phyloP scores from a whole-genome alignment of 2,329 filamentous ascomycete species.

The Sporothrix humicola region DNA sequence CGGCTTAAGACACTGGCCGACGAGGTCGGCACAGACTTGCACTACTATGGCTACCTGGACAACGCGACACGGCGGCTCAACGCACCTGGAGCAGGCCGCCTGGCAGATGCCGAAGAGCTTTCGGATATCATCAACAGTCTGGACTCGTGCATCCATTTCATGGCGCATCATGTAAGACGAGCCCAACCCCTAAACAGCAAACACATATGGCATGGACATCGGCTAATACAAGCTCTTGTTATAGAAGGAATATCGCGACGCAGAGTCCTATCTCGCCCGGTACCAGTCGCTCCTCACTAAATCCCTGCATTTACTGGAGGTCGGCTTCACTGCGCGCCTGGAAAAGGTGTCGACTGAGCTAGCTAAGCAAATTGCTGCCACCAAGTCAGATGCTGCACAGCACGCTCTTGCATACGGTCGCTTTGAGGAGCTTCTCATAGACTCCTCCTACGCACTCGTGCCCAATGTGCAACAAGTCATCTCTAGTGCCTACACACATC shows the following conservation, averaged over 20 bases:
- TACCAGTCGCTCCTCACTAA: conserved; percentile 81
- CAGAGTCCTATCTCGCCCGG: conserved; percentile 83
- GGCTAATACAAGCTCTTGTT: not conserved
- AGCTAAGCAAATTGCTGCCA: conserved; percentile 58
- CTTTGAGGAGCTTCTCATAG: conserved; percentile 63
- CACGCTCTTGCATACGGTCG: conserved; percentile 66
- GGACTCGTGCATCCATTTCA: conserved; percentile 90
- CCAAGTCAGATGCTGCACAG: conserved; percentile 63
- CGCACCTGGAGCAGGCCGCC: conserved; percentile 83
- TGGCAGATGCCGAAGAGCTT: conserved; percentile 85
- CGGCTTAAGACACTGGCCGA: conserved; percentile 79
- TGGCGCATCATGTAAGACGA: conserved; percentile 76
- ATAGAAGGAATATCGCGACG: conserved; percentile 82
- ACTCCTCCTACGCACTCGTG: conserved; percentile 59
- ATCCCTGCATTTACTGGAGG: conserved; percentile 65
- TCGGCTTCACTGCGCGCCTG: conserved; percentile 59
- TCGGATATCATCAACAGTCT: conserved; percentile 85
- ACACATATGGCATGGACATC: no score
- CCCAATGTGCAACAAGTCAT: conserved; percentile 62
- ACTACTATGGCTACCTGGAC: conserved; percentile 93
- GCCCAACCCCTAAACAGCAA: not conserved
- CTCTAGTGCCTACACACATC: conserved; percentile 58
- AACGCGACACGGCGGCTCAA: conserved; percentile 88
- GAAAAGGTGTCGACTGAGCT: conserved; percentile 62
- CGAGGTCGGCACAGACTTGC: conserved; percentile 85